Base-by-base conservation (phyloP, 1,284 basidiomycete genomes). In the Ustilago shanxiensis region DNA sequence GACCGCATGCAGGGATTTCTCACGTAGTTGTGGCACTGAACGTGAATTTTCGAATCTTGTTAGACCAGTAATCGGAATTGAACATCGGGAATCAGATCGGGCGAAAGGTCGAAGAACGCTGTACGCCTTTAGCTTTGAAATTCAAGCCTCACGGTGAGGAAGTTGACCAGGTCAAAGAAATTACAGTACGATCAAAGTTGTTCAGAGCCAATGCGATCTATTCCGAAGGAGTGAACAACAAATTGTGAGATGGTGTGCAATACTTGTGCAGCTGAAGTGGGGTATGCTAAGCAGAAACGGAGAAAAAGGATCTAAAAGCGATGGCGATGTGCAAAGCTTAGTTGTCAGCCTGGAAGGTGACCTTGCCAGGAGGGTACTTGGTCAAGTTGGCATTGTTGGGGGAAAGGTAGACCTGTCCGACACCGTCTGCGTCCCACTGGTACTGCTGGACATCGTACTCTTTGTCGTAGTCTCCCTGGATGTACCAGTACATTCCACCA, bases 371-470 rank as follows among this genome's bases (percentile, higher is more conserved):
- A 6, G 66, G 71, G 53, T 61, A 65, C 33, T 60, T 68, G 10
- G 55, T 57, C 55, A 72, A 33, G 53, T 72, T 62, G 3, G 22
- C 26, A 28, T 66, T 67, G 64, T 39, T 11, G 0, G 52, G 24
- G 9, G 28, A 29, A 24, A 73, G 31, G 29, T 47, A 54, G 24
- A 31, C 56, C 24, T 26, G 28, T 11, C 66, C 66, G n/a, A 65
- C 45, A 4, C 66, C 61, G 6, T 35, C 9, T 4, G 47, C 39
- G 22, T 72, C 49, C 51, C 55, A 67, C 16, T 60, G 44, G 60
- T 64, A 45, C 65, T 68, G 71, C 2, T 35, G 37, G 20, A 73
- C 61, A n/a, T n/a, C 59, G 41, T 53, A 67, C 53, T 73, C 71
- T 1, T 2, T 5, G 33, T 56, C 60, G 52, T 68, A 73, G 35